Base-by-base conservation (phyloP, 169 alveolate genomes). In the Plasmodium adleri region DNA sequence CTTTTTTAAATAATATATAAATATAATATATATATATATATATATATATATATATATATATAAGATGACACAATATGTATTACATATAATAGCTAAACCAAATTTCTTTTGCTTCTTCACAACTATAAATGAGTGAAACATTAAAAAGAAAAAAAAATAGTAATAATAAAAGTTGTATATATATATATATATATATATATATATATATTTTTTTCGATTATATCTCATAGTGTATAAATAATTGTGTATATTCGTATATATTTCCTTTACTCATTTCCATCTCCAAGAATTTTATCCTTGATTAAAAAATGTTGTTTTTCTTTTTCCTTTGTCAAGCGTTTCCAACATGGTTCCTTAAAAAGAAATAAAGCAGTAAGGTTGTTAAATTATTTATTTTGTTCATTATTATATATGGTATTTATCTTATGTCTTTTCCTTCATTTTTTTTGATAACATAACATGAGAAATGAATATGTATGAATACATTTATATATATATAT, bases 271-370 rank as follows among this genome's bases (percentile, higher is more conserved):
- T 83, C 91, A 68, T 70, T 83, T 17, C 85, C 63, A 49, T 83
- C 85, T 15, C 91, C 60, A 20, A 83, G 54, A 4, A 26, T 83
- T 67, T 83, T 83, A 72, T 83, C 83, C 26, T 63, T 60, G n/a
- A 83, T 50, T 49, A 83, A 45, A 67, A 68, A 83, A 63, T 83
- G 68, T 5, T 28, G 22, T 68, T 66, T 68, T 54, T 56, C 8
- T 32, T 76, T 26, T 39, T 74, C 88, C 39, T 83, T 83, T 60
- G 76, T 83, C 50, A 83, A 83, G 22, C 85, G 91, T 63, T 67
- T 83, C 91, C 91, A 83, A 3, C 91, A 83, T 28, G 91, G 91
- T 45, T 83, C 91, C 91, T 83, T 64, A 28, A 26, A 56, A 26
- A 45, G 52, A 47, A 68, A 39, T n/a, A 3, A 13, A 32, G 3